Conservation (phyloP, 352 stramenopile species). For the Pythium monospermum region DNA sequence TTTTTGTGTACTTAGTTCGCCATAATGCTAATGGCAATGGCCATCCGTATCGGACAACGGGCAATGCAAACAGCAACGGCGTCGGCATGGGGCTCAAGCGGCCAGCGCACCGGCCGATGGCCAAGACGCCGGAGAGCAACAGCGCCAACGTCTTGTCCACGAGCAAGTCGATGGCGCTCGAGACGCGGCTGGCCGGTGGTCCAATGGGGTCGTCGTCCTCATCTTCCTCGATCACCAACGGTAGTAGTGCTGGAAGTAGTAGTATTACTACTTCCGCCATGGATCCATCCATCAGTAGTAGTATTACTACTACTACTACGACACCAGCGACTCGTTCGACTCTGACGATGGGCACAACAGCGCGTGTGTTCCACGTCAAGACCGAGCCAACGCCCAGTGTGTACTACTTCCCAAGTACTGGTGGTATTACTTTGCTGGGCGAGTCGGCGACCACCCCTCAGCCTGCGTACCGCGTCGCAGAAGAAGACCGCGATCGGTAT, state of each 20-base stretch:
- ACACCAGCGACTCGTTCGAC: no score
- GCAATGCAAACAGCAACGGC: no score
- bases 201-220: neutral
- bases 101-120: slow-evolving; percentile 35
- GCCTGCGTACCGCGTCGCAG: slow-evolving; percentile 32
- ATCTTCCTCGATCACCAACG: neutral
- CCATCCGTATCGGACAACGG: slow-evolving; percentile 30
- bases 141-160: slow-evolving; percentile 65
- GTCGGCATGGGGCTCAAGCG: slow-evolving; percentile 35
- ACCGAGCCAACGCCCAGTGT: slow-evolving; percentile 56
- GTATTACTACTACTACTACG: no score
- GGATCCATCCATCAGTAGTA: no score
- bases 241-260: slow-evolving; percentile 1
- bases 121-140: slow-evolving; percentile 60
- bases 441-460: slow-evolving; percentile 29
- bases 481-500: slow-evolving; percentile 66
- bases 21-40: slow-evolving; percentile 51
- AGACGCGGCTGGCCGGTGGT: slow-evolving; percentile 47
- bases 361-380: slow-evolving; percentile 39
- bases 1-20: slow-evolving; percentile 30
- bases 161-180: slow-evolving; percentile 63
- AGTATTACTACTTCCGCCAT: no score
- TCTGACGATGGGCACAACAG: neutral
- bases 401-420: slow-evolving; percentile 64
- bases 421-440: slow-evolving; percentile 38